Percentiles rank a stretch among this genome's conserved stretches.
phyloP scores from a whole-genome alignment of 306 rosid genomes.

The Citrullus mucosospermus region DNA sequence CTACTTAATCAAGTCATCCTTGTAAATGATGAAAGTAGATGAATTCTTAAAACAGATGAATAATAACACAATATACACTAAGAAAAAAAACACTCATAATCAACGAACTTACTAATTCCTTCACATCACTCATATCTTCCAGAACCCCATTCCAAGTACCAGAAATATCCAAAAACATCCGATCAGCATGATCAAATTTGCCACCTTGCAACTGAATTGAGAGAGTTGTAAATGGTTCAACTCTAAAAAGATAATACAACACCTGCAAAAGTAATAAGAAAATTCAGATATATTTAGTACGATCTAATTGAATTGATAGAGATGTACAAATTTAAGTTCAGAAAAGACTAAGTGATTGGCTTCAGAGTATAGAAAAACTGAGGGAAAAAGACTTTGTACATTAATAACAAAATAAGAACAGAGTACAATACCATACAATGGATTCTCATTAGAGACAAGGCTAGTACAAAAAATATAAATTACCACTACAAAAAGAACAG shows the following conservation, averaged over 20 bases:
- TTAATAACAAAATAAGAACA: background rate
- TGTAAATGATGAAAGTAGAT: conserved; percentile 8
- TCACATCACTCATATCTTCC: conserved; percentile 97
- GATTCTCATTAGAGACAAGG: background rate
- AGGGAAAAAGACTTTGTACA: background rate
- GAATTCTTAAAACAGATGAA: conserved; percentile 7
- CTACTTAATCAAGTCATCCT: background rate
- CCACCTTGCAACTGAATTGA: conserved; percentile 96
- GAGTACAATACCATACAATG: background rate
- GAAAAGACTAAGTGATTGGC: background rate
- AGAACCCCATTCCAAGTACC: conserved; percentile 93
- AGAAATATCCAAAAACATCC: conserved; percentile 90
- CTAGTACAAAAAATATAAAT: background rate
- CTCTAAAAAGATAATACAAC: conserved; percentile 83
- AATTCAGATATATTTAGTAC: background rate
- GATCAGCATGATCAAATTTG: conserved; percentile 94
- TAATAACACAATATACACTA: background rate
- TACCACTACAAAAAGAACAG: background rate
- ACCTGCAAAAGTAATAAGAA: conserved; percentile 50
- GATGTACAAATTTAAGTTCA: background rate
- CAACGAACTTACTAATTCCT: conserved; percentile 68
- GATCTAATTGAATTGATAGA: background rate
- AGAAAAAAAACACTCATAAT: conserved; percentile 12
- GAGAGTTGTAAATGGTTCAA: conserved; percentile 94
- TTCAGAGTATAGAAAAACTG: background rate